Conservation (phyloP, 1,284 basidiomycete genomes). For the Fomitopsis pinicola region DNA sequence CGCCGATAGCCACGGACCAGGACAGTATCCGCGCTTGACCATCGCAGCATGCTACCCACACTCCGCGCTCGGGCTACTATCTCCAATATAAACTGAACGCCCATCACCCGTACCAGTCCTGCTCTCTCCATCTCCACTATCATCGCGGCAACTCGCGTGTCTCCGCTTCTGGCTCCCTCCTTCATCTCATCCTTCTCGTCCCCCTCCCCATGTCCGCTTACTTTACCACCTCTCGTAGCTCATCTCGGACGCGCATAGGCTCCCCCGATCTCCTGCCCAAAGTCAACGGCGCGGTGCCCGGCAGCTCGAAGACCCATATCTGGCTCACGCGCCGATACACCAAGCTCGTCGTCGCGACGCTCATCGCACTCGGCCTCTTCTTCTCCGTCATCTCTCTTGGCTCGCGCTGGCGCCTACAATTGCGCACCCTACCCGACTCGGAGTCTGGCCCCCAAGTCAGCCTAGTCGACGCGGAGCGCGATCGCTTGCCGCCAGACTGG, state of each 20-base stretch:
- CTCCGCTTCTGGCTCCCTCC: not conserved
- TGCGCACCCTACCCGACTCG: not conserved
- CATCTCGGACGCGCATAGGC: not conserved
- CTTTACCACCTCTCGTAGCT: not conserved
- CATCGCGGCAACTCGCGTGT: not conserved
- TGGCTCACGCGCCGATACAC: slow-evolving; percentile 3
- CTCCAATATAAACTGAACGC: not conserved
- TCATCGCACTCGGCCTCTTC: not conserved
- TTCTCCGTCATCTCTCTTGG: not conserved
- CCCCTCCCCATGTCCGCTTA: not conserved
- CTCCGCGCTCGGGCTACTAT: not conserved
- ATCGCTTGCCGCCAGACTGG: slow-evolving; percentile 39
- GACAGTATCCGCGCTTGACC: not conserved
- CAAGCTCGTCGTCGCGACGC: not conserved
- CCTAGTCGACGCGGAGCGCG: not conserved
- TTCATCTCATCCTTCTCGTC: not conserved
- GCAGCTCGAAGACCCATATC: not conserved
- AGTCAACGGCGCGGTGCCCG: slow-evolving; percentile 16
- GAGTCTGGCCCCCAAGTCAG: not conserved
- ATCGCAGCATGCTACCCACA: not conserved
- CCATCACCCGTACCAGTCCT: not conserved
- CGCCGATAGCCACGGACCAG: not conserved
- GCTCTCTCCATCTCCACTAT: not conserved
- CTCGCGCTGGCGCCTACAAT: not conserved
- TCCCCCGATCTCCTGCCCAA: not conserved